A percentile compares a stretch with the other conserved stretches of the same genome.
These are phyloP conservation scores for Lindgomyces ingoldianus DNA, from an alignment of 495 filamentous ascomycete genomes.

Conservation along the genomic window DNA sequence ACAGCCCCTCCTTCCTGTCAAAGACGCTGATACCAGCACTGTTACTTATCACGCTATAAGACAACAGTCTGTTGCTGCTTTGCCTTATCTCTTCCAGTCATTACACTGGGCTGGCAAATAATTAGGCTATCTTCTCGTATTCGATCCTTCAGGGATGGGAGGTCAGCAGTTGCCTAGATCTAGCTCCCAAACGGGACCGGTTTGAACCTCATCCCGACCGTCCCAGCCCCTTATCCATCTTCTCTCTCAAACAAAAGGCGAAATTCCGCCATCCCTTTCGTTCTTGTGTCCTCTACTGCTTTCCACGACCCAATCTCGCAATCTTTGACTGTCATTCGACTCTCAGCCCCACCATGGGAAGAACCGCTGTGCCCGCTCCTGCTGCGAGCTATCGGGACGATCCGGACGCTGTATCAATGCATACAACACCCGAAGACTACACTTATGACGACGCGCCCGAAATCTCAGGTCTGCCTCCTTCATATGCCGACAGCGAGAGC, in stretches of 20 bases:
- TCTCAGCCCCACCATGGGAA: conserved; percentile 23
- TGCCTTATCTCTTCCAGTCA: not conserved
- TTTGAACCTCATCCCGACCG: conserved; percentile 8
- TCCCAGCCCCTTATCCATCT: conserved; percentile 8
- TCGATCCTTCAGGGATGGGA: not conserved
- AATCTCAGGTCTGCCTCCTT: conserved; percentile 34
- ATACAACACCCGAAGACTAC: conserved; percentile 41
- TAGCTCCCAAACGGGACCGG: conserved; percentile 15
- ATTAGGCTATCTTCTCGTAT: not conserved
- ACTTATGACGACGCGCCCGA: conserved; percentile 40
- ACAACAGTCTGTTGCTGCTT: not conserved
- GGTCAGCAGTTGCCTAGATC: conserved; percentile 30
- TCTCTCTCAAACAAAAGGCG: conserved; percentile 2
- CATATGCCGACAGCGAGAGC: conserved; percentile 38
- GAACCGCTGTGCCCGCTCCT: conserved; percentile 8
- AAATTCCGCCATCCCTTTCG: not conserved
- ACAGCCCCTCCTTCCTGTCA: not conserved
- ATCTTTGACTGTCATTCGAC: not conserved
- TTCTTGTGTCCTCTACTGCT: not conserved
- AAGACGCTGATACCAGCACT: not conserved
- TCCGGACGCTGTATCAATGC: conserved; percentile 39
- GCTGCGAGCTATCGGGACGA: conserved; percentile 34
- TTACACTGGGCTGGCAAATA: not conserved
- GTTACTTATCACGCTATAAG: not conserved
- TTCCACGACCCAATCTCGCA: not conserved